These are phyloP conservation scores for Laburnicola sp. DNA, from an alignment of 2,329 filamentous ascomycete species.

Conservation along the genomic window DNA sequence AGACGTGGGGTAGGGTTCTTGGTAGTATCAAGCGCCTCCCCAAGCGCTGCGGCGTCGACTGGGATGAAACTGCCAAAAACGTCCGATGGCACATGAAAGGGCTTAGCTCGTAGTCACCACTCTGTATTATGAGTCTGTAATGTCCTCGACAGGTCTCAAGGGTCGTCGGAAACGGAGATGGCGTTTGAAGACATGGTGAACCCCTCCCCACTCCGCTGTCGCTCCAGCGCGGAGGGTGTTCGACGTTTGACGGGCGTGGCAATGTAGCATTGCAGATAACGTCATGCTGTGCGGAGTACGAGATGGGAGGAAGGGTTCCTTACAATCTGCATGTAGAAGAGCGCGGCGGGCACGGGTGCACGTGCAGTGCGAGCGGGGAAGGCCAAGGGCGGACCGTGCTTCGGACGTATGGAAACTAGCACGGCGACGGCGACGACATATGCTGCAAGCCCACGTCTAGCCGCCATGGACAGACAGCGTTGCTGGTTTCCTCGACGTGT, in stretches of 20 bases:
- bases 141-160: too few species aligned
- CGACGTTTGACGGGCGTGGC: too few species aligned
- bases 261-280: too few species aligned
- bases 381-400: neutral
- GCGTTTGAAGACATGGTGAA: too few species aligned
- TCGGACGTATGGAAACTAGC: slow-evolving; percentile 7
- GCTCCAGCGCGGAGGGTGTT: too few species aligned
- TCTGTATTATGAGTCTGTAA: neutral
- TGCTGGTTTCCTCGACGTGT: neutral
- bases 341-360: neutral
- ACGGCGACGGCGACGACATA: slow-evolving; percentile 1
- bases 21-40: neutral
- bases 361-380: slow-evolving; percentile 1
- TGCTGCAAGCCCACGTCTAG: slow-evolving; percentile 2
- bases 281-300: too few species aligned
- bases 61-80: neutral
- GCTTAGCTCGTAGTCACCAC: neutral
- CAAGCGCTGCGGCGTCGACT: too few species aligned
- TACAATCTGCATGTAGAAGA: too few species aligned
- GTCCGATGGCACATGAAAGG: slow-evolving; percentile 1
- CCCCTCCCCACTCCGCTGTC: too few species aligned
- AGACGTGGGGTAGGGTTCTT: neutral
- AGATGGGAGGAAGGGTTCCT: too few species aligned
- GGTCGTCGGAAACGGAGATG: too few species aligned
- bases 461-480: neutral